Evolutionary conservation across 768 basidiomycete genomes (phyloP), one percentile per base, ranked within the genome.

Genomic region (Rhodotorula babjevae): DNA sequence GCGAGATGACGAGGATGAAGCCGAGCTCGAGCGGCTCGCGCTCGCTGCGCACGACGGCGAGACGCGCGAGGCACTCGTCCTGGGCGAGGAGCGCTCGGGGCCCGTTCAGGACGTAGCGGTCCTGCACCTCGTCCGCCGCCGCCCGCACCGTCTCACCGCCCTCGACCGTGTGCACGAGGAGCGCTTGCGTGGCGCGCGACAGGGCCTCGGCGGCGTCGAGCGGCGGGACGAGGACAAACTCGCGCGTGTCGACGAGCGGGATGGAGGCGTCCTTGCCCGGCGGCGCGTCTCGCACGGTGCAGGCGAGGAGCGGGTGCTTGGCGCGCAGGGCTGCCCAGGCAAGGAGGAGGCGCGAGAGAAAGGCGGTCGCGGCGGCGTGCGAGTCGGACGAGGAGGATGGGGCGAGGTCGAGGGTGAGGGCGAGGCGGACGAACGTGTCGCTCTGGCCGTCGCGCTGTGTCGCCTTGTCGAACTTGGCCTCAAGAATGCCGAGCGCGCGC

Each of bases 1-100:
- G 71, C 40, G 71, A 68, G 33, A 72, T 47, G 52, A 64, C 67
- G 1, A 72, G 67, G 27, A 68, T 56, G 53, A 72, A 67, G 0
- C 71, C 71, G 10, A 72, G 31, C 50, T 60, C 12, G 25, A 27
- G 21, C 50, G 53, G n/a, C 0, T 31, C 27, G 2, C 16, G 19
- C 19, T 14, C 25, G 18, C 23, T 29, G 14, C 23, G n/a, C 12
- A 61, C 53, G 44, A 68, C 25, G 31, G 68, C 50, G 15, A 72
- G 52, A 0, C 71, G 52, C 6, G 71, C 66, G 47, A 72, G 63
- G 33, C 71, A 68, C 2, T 7, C 15, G 2, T 11, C 42, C 31
- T 68, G 61, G 3, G 50, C 31, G 7, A 72, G 59, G 6, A 72
- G 52, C 10, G 33, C 36, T 18, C 71, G n/a, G 15, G 65, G 53